Evolutionary conservation across 768 basidiomycete species (phyloP), one percentile per base, ranked within the genome.

Genomic region (Boletus edulis): DNA sequence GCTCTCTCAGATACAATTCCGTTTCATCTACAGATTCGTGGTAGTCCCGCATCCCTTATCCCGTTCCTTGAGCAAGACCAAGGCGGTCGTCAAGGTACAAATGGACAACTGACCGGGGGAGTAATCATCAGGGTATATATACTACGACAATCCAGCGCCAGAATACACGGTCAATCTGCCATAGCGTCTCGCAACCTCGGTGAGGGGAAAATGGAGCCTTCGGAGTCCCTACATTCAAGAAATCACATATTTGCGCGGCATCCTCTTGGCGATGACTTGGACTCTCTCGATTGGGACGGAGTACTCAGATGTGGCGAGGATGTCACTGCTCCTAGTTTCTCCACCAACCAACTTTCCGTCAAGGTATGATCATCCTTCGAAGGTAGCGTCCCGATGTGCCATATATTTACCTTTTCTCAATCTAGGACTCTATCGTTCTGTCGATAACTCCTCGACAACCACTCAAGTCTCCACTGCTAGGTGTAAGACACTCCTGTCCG

Each of bases 201-300:
- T 0, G 79, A 85, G 52, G 84, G 79, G 4, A 69, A 73, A 18
- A 57, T 85, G 12, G 67, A 72, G 41, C 73, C 78, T n/a, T 70
- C 80, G 1, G 77, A 80, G 0, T 75, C 79, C 14, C 63, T 67
- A 17, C 55, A 59, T 31, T 54, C 57, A 15, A 32, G 52, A 57
- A 52, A 46, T 43, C 43, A 27, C 10, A 24, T 55, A 7, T 57
- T 45, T 18, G 32, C 46, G 14, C 55, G 39, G 3, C 51, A 52
- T 43, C 55, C 57, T 24, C 56, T 63, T 18, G 60, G 62, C 11
- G 69, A 66, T 42, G 59, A 62, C 22, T 69, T 74, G 46, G 75
- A 75, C 34, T 72, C 78, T 57, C 68, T 87, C 3, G 84, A 87
- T 58, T 89, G 85, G 79, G 82, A 81, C 56, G 86, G 85, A 13